Base-by-base conservation (phyloP, 2,329 filamentous ascomycete species). In the Uncinocarpus reesii region DNA sequence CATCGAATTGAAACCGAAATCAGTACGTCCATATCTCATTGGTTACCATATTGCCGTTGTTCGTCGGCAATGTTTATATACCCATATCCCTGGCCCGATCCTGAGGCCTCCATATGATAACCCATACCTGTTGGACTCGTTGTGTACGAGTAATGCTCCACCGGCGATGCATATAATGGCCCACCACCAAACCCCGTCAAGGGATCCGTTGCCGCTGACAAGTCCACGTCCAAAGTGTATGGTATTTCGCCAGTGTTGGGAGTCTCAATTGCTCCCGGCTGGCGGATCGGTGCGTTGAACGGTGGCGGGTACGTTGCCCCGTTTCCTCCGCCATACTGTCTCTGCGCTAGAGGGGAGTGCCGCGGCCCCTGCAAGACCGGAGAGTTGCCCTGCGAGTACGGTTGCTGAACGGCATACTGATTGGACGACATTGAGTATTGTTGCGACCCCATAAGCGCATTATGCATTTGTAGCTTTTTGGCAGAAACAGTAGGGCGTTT, bases 121-220 rank as follows among this genome's bases (percentile, higher is more conserved):
- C 21, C 42, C 42, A 37, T 35, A 15, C 18, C 29, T 24, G 10
- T 18, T 4, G 35, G 21, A 40, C 21, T 40, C n/a, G 29, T 16
- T 24, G 31, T 31, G 18, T 47, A 47, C 28, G 26, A 36, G 11
- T 16, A 11, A 26, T 47, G 37, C 18, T 51, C 53, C 6, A 55
- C 49, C 7, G 58, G 54, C 20, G 62, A 62, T 26, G 60, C 47
- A 47, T 57, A 62, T 40, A 59, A 45, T 15, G 52, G 49, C 23
- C 38, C 38, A 10, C 38, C 38, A 37, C 15, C 32, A 21, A 48
- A 20, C 15, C 46, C 46, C 1, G 5, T 21, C 37, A 36, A 35
- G 8, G 32, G 21, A 8, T 11, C 16, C 13, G 41, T n/a, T 4
- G 41, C 23, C 11, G 5, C 28, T 11, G 41, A 24, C 11, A 43